Evolutionary conservation across 768 basidiomycete genomes (phyloP), one percentile per base, ranked within the genome.

Genomic region (Trametes elegans): DNA sequence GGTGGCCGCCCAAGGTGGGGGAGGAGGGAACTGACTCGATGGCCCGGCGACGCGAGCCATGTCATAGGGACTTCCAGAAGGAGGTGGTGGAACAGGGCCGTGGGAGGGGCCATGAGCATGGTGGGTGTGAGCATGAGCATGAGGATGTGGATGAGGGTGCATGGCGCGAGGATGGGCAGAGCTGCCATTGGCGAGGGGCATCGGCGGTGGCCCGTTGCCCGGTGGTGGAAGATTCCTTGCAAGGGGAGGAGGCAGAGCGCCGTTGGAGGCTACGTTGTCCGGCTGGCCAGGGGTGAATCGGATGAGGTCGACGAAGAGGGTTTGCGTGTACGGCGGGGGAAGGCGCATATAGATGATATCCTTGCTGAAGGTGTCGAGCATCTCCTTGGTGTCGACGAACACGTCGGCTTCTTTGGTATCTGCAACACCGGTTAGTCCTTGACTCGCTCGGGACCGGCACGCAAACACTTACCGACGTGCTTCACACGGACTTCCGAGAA

Each of bases 401-500:
- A 78, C 73, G 43, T 88, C 85, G 5, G 66, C 64, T 31, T 81
- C 79, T 18, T 71, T 70, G 39, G 72, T 76, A 38, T 83, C 80
- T 71, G 70, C 58, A 43, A 66, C 62, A 66, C 62, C 32, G 3
- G 45, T 46, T 39, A 55, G 59, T 50, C 5, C 13, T 13, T 4
- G 26, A 3, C 13, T 7, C n/a, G 36, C 7, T 27, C 41, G 10
- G 27, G 47, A 26, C 48, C 8, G 13, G 21, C 5, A 28, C 41
- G 49, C 3, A 1, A n/a, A 19, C 41, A 74, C 78, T 28, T 55
- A 87, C 86, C 77, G 18, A 78, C 70, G 60, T 86, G 80, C 58
- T 79, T 80, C 7, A 92, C 85, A 35, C 90, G 80, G 19, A 93
- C 80, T 62, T 92, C 88, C 1, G 88, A 88, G 64, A 84, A 85